Base-by-base conservation (phyloP, 192 early-diverging fungal genomes). In the Gamsiella multidivaricata region DNA sequence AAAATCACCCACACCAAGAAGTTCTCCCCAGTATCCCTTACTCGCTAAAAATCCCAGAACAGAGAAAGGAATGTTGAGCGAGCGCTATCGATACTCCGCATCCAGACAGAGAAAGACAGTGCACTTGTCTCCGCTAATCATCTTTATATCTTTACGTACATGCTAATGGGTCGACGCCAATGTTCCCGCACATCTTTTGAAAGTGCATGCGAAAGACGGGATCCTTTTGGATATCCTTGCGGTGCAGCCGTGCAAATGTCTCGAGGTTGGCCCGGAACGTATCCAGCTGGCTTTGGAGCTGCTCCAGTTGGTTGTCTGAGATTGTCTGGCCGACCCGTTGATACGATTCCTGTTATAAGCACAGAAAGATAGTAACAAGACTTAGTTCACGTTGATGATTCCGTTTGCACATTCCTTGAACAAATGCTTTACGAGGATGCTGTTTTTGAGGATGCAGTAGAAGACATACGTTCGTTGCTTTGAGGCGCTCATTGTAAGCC, bases 1-100 rank as follows among this genome's bases (percentile, higher is more conserved):
- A 82, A 99, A 99, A 74, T 98, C 96, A 17, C 96, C 94, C 7
- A 98, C 91, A 0, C 97, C 97, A 3, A 99, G 80, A 11, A 99
- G 80, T 54, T 97, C 96, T 0, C 94, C 88, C 97, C 96, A 97
- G 65, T 95, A 95, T 25, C 96, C 94, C 76, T 99, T 99, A 65
- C 94, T 96, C 42, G 95, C 94, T 87, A 75, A 25, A 46, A 39
- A 41, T 37, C 20, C 43, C 3, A 34, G 26, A 37, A 54, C 26
- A 46, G 41, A 64, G 65, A 68, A 80, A 39, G n/a, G n/a, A 58
- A 80, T 75, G 80, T 88, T 90, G 91, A 11, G 90, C 91, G 34
- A 5, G n/a, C n/a, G n/a, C n/a, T n/a, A n/a, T n/a, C n/a, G n/a
- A n/a, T n/a, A n/a, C n/a, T n/a, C n/a, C n/a, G n/a, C 42, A 22